These are phyloP conservation scores for Phlyctochytrium arcticum DNA, from an alignment of 192 early-diverging fungal genomes.

Conservation along the genomic window DNA sequence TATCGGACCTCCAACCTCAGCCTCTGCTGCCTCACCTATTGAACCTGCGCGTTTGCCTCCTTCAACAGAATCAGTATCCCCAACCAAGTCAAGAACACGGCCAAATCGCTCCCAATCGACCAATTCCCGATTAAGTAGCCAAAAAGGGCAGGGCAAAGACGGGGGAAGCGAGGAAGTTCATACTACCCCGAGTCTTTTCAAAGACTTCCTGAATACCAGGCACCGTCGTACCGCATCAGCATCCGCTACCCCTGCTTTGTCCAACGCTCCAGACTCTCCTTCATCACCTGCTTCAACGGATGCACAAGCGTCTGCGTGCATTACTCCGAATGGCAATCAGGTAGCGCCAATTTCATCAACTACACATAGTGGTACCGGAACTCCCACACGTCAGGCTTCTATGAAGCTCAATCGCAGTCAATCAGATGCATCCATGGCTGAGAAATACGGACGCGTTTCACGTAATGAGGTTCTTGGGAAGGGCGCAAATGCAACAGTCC, in stretches of 20 bases:
- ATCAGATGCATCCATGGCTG: slow-evolving; percentile 39
- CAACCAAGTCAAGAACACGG: neutral
- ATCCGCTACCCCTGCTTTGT: neutral
- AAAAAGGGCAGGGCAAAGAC: neutral
- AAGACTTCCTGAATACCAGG: neutral
- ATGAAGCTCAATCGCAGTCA: slow-evolving; percentile 11
- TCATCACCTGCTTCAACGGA: no score
- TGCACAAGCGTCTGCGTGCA: neutral
- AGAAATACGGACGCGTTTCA: slow-evolving; percentile 49
- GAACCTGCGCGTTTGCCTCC: no score
- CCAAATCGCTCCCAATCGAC: neutral
- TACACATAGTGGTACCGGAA: neutral
- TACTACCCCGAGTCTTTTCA: neutral
- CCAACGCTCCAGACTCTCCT: neutral
- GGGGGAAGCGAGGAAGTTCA: neutral
- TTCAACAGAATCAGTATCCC: neutral
- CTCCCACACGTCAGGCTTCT: neutral
- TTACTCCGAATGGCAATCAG: neutral
- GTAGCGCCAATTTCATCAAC: no score
- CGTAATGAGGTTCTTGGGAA: slow-evolving; percentile 38
- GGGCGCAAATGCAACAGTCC: slow-evolving; percentile 49
- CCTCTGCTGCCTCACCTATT: no score
- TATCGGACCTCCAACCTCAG: neutral
- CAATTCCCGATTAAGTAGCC: no score
- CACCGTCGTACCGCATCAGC: slow-evolving; percentile 7